These are phyloP conservation scores for Arabidopsis suecica DNA, from an alignment of 345 rosid genomes.

Conservation along the genomic window DNA sequence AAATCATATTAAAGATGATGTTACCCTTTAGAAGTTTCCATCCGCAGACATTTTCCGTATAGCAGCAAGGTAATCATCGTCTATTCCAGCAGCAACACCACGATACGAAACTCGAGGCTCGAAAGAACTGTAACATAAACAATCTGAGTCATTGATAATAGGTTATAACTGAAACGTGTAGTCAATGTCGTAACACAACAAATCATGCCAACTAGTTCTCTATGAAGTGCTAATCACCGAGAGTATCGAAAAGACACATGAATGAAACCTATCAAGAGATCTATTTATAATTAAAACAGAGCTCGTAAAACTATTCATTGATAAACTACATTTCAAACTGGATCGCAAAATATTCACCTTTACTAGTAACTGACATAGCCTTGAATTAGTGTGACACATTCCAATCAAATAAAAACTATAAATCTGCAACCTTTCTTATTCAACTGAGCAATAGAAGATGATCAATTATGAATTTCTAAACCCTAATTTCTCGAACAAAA, in stretches of 20 bases:
- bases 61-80: slow-evolving; percentile 61
- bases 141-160: neutral
- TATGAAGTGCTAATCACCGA: neutral
- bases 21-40: neutral
- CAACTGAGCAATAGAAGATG: neutral
- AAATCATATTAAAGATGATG: too few species aligned
- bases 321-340: neutral
- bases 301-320: neutral
- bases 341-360: neutral
- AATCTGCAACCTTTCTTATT: neutral
- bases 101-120: slow-evolving; percentile 76
- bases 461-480: slow-evolving; percentile 1
- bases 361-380: neutral
- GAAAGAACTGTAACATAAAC: slow-evolving; percentile 52
- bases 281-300: slow-evolving; percentile 7
- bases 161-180: too few species aligned
- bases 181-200: neutral
- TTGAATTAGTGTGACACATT: neutral
- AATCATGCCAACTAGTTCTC: neutral
- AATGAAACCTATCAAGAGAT: slow-evolving; percentile 8
- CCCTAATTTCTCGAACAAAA: slow-evolving; percentile 20
- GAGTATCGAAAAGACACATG: neutral
- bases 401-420: too few species aligned
- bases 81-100: slow-evolving; percentile 74
- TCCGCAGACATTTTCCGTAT: slow-evolving; percentile 51